Conservation (phyloP, 2,329 filamentous ascomycete species). For the Fusarium sulawesiense region DNA sequence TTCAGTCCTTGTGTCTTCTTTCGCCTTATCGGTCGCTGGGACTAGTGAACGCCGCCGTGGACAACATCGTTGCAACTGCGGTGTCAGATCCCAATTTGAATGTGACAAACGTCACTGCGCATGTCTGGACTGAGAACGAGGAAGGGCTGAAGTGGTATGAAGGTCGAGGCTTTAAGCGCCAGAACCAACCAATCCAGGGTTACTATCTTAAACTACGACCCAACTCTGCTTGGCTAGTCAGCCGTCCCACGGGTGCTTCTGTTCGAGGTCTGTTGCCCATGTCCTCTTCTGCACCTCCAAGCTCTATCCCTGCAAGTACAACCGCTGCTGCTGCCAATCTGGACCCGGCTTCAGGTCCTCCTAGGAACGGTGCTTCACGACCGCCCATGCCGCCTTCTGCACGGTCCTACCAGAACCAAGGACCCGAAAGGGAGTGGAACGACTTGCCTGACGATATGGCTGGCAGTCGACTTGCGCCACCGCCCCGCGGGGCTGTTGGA, state of each 20-base stretch:
- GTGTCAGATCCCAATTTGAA: conserved; percentile 51
- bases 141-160: conserved; percentile 73
- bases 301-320: conserved; percentile 40
- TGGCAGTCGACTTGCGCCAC: conserved; percentile 47
- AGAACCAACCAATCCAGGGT: conserved; percentile 60
- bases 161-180: conserved; percentile 65
- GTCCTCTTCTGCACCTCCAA: conserved; percentile 31
- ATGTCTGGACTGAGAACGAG: conserved; percentile 75
- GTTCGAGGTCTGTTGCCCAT: conserved; percentile 39
- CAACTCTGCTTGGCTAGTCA: conserved; percentile 70
- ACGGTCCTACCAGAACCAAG: conserved; percentile 68
- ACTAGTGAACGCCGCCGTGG: conserved; percentile 67
- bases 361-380: conserved; percentile 35
- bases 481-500: conserved; percentile 45
- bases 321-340: conserved; percentile 51
- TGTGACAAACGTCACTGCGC: conserved; percentile 66
- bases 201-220: conserved; percentile 74
- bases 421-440: conserved; percentile 73
- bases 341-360: conserved; percentile 43
- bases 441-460: conserved; percentile 72
- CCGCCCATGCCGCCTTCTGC: conserved; percentile 47
- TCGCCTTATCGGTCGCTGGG: conserved; percentile 72
- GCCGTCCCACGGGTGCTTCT: conserved; percentile 55
- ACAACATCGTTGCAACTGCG: conserved; percentile 60
- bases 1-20: conserved; percentile 72